Evolutionary conservation across 2,329 filamentous ascomycete species (phyloP), one percentile per base, ranked within the genome.

Genomic region (Epichloe gansuensis): DNA sequence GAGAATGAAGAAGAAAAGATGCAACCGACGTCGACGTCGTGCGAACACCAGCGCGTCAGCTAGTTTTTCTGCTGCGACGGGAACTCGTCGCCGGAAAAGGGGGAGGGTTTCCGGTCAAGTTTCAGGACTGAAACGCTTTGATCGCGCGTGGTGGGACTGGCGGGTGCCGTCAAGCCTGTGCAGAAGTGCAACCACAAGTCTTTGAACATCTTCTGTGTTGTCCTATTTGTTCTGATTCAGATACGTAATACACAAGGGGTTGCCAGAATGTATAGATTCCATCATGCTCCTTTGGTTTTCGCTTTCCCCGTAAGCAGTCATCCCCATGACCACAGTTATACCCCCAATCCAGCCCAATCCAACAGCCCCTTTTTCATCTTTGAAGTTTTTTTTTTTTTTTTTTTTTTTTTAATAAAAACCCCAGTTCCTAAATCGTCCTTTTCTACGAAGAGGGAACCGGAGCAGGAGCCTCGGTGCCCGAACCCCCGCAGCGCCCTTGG

Each of bases 381-480:
- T 28, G 28, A 28, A 28, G 28, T 21, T 21, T 21, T 21, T 21
- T 17, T 17, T 17, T 17, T 8, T 31, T 23, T 23, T 23, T 23
- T 23, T 4, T 23, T 23, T 23, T 23, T 23, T 23, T 7, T 7
- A 7, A 31, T 3, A 31, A 31, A 28, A 1, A 2, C 1, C 28
- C 28, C 25, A 21, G 1, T 11, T 31, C 9, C 31, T 11, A 31
- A 31, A 31, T 11, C 8, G 8, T 11, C 3, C 9, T 31, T 31
- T 31, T 21, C 55, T 58, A 66, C 50, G 56, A 57, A 21, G 58
- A 48, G 28, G 61, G 57, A 23, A 57, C 62, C 9, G 68, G 57
- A 31, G 65, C 48, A 11, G 66, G 59, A 4, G 66, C 58, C 42
- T 61, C 66, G 47, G 69, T 70, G 46, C 63, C 61, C 35, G 69